phyloP scores from a whole-genome alignment of 192 early-diverging fungal genomes.

The Diversispora epigaea region DNA sequence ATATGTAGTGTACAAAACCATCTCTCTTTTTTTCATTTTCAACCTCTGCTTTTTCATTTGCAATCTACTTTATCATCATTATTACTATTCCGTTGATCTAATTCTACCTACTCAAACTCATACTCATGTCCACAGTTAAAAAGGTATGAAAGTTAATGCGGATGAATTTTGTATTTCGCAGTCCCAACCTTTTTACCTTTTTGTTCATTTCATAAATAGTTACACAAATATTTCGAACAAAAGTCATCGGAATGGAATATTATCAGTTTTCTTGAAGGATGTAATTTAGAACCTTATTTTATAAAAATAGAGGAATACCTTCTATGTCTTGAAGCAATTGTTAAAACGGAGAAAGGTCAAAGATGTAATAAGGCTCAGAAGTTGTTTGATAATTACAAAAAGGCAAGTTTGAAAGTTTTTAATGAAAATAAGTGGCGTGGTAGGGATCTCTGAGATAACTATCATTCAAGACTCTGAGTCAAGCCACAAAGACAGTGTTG shows the following conservation, averaged over 20 bases:
- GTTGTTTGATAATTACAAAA: background rate
- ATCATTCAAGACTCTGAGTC: conserved; percentile 10
- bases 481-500: conserved; percentile 26
- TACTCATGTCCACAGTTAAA: conserved; percentile 3
- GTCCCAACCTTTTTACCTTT: conserved; percentile 6
- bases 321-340: conserved; percentile 1
- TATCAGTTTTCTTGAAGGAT: background rate
- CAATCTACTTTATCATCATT: too few relatives aligned
- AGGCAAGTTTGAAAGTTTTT: conserved; percentile 11
- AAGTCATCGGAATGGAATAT: conserved; percentile 10
- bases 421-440: conserved; percentile 8
- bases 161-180: conserved; percentile 10
- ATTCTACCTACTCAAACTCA: background rate
- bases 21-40: too few relatives aligned
- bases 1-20: background rate
- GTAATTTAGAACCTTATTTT: background rate
- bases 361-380: conserved; percentile 2
- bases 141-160: conserved; percentile 22
- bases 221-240: conserved; percentile 14
- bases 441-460: background rate
- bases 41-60: too few relatives aligned
- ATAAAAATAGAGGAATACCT: conserved; percentile 14
- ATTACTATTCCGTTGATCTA: too few relatives aligned
- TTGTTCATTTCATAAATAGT: conserved; percentile 16
- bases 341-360: background rate